Evolutionary conservation across 306 rosid species (phyloP).

Genomic region (Carpinus fangiana): DNA sequence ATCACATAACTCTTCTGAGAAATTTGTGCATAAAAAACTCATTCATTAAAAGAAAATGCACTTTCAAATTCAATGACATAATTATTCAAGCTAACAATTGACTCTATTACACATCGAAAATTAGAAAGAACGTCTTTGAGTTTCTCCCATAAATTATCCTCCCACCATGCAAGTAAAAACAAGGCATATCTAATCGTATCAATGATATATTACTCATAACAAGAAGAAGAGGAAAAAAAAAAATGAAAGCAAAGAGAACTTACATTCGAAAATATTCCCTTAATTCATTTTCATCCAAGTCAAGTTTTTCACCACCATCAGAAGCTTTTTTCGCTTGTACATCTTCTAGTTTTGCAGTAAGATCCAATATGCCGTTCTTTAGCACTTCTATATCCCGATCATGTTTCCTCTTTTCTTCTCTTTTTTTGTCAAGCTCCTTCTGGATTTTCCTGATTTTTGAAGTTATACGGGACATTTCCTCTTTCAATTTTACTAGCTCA

Average conservation of each 20-base stretch:
- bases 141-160: not conserved
- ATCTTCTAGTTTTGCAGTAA: constrained; percentile 60
- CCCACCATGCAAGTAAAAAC: not conserved
- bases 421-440: constrained; percentile 75
- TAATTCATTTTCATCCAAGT: constrained; percentile 65
- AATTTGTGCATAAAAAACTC: no score
- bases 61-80: not conserved
- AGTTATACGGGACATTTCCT: constrained; percentile 88
- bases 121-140: not conserved
- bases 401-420: constrained; percentile 64
- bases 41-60: not conserved
- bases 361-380: constrained; percentile 65
- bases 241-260: constrained; percentile 30
- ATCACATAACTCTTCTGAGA: not conserved
- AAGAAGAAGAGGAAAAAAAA: not conserved
- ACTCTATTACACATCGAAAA: not conserved
- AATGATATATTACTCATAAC: not conserved
- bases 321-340: constrained; percentile 59
- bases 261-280: constrained; percentile 89
- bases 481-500: constrained; percentile 86
- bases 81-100: not conserved
- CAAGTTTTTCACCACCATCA: constrained; percentile 59
- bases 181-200: not conserved
- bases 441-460: constrained; percentile 74
- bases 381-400: constrained; percentile 53